A percentile compares a stretch with the other conserved stretches of the same genome.
Evolutionary conservation across 23 red algal species (phyloP).

Genomic region (Gracilaria domingensis): DNA sequence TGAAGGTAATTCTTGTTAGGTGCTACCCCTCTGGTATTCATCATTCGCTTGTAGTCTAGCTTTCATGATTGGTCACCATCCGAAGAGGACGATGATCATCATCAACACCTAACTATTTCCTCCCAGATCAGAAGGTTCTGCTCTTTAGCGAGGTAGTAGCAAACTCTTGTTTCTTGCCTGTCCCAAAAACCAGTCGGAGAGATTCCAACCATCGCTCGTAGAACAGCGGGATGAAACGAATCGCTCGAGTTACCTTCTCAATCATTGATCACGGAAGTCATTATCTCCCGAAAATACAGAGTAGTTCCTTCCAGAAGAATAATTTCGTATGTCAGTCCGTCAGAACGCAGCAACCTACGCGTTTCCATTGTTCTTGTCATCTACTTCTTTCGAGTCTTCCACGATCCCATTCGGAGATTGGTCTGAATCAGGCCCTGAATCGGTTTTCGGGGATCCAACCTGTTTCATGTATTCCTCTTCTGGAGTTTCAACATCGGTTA

Average conservation of each 20-base stretch:
- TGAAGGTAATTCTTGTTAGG: neutral
- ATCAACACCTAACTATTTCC: neutral
- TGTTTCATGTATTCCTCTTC: conserved; percentile 45
- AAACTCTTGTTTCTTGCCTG: neutral
- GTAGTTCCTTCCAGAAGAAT: no score
- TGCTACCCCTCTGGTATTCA: neutral
- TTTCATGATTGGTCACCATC: no score
- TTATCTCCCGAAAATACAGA: no score
- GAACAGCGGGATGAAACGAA: neutral
- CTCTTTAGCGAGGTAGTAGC: neutral
- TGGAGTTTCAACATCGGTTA: conserved; percentile 25
- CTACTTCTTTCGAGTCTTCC: neutral
- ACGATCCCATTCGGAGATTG: conserved; percentile 7
- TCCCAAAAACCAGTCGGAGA: neutral
- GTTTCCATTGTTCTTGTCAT: neutral
- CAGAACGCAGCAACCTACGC: neutral
- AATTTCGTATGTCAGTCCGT: neutral
- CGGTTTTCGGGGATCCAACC: neutral
- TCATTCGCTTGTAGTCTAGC: neutral
- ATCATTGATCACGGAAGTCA: neutral
- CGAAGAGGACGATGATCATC: neutral
- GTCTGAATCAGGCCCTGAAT: conserved; percentile 7
- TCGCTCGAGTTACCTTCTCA: neutral
- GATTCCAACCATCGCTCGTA: neutral
- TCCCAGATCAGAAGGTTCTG: neutral